A percentile compares a stretch with the other conserved stretches of the same genome.
These are phyloP conservation scores for Colletotrichum melonis DNA, from an alignment of 2,329 filamentous ascomycete genomes.

Conservation along the genomic window DNA sequence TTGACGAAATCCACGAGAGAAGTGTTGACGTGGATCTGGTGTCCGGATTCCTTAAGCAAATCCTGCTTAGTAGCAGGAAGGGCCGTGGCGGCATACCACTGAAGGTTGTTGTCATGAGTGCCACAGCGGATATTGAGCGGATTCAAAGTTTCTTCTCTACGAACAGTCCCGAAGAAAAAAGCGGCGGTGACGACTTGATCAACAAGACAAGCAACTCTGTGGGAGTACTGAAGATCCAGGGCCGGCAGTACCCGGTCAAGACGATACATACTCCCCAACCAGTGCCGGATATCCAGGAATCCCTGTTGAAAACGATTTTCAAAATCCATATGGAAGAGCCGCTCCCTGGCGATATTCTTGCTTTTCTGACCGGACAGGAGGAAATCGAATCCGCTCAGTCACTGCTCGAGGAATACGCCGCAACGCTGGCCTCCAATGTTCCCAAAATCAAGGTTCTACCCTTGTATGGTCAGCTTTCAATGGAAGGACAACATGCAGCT, in stretches of 20 bases:
- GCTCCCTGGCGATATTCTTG: constrained; percentile 92
- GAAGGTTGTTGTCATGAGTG: constrained; percentile 97
- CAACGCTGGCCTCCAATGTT: constrained; percentile 77
- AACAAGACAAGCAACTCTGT: constrained; percentile 37
- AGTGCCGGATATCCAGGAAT: constrained; percentile 84
- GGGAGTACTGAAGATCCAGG: constrained; percentile 76
- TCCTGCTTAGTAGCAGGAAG: constrained; percentile 71
- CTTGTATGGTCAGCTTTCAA: constrained; percentile 90
- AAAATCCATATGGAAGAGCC: constrained; percentile 89
- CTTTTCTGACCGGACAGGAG: constrained; percentile 93
- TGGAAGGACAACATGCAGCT: constrained; percentile 85
- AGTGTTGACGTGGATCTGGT: constrained; percentile 94
- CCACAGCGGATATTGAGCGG: constrained; percentile 88
- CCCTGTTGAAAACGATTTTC: constrained; percentile 83
- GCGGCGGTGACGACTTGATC: neutral
- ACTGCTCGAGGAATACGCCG: constrained; percentile 83
- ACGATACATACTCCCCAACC: constrained; percentile 79
- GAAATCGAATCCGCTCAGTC: constrained; percentile 87
- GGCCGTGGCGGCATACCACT: constrained; percentile 79
- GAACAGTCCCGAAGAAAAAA: constrained; percentile 33
- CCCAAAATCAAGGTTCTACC: constrained; percentile 81
- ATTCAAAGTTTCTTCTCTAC: constrained; percentile 78
- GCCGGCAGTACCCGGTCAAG: constrained; percentile 88
- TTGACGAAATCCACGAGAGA: constrained; percentile 97
- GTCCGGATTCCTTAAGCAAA: constrained; percentile 86